Conservation (phyloP, 2,329 filamentous ascomycete genomes). For the Raffaelea deltoideospora region DNA sequence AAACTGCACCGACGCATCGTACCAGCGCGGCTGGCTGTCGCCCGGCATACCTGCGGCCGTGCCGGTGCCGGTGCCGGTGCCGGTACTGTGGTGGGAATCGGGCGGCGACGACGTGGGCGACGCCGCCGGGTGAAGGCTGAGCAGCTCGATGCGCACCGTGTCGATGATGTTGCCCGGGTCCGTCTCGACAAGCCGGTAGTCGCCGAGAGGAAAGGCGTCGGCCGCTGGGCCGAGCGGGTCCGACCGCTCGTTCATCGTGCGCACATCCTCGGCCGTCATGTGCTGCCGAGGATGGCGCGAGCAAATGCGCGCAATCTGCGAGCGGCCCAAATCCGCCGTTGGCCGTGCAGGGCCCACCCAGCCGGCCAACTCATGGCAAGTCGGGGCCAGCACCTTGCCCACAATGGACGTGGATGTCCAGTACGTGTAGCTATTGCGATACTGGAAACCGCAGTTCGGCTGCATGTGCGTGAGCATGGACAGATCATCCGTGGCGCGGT, state of each 20-base stretch:
- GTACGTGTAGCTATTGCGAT: conserved; percentile 59
- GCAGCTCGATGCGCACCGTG: conserved; percentile 53
- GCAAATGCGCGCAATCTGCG: conserved; percentile 55
- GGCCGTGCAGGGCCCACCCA: conserved; percentile 62
- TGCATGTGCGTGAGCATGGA: conserved; percentile 53
- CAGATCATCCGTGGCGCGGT: conserved; percentile 48
- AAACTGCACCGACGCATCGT: conserved; percentile 47
- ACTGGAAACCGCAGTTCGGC: conserved; percentile 60
- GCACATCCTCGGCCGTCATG: conserved; percentile 42
- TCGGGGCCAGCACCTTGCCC: conserved; percentile 60
- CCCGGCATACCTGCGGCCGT: too few relatives aligned
- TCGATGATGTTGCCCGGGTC: conserved; percentile 44
- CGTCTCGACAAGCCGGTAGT: conserved; percentile 48
- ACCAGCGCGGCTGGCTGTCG: conserved; percentile 26
- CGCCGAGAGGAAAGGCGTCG: conserved; percentile 46
- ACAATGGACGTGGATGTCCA: conserved; percentile 60
- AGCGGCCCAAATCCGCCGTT: conserved; percentile 48
- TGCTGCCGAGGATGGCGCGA: conserved; percentile 41
- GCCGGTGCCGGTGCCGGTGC: not conserved
- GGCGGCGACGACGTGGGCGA: conserved; percentile 1
- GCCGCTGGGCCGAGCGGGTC: conserved; percentile 53
- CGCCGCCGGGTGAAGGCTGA: conserved; percentile 33
- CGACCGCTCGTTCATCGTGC: conserved; percentile 51
- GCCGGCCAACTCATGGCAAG: conserved; percentile 53
- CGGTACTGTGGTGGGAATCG: not conserved